Conservation (phyloP, 345 rosid genomes). For the Melaleuca quinquenervia region DNA sequence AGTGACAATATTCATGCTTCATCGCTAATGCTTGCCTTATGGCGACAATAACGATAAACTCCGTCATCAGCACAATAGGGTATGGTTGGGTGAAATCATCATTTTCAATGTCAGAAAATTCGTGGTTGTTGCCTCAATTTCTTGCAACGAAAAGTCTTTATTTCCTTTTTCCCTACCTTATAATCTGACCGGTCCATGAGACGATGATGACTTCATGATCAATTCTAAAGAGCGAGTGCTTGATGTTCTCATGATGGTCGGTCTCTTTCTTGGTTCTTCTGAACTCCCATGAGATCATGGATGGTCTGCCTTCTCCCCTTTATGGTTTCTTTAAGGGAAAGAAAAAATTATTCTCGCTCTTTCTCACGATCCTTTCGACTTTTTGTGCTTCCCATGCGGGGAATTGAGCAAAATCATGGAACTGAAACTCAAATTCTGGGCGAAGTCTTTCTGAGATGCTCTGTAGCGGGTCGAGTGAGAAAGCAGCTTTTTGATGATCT, state of each 20-base stretch:
- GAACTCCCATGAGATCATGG: neutral
- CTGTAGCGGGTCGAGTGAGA: constrained; percentile 7
- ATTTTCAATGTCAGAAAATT: neutral
- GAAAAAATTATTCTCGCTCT: neutral
- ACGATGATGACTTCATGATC: neutral
- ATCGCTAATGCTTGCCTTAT: too few relatives aligned
- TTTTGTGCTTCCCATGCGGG: neutral
- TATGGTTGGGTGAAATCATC: neutral
- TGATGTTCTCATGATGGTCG: neutral
- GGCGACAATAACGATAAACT: too few relatives aligned
- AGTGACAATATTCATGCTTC: too few relatives aligned
- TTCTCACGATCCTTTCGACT: neutral
- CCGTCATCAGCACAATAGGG: too few relatives aligned
- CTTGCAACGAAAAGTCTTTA: neutral
- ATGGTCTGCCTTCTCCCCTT: neutral
- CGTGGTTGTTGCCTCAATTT: neutral
- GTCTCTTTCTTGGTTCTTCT: neutral
- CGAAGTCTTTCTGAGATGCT: neutral
- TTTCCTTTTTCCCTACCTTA: neutral
- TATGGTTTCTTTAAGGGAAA: neutral
- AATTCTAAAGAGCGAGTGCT: neutral
- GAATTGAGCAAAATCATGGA: neutral
- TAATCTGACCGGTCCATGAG: neutral
- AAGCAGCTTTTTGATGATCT: constrained; percentile 38
- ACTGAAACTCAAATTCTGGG: neutral